phyloP scores from a whole-genome alignment of 2,329 filamentous ascomycete genomes.

The Akanthomyces uredinophilus region DNA sequence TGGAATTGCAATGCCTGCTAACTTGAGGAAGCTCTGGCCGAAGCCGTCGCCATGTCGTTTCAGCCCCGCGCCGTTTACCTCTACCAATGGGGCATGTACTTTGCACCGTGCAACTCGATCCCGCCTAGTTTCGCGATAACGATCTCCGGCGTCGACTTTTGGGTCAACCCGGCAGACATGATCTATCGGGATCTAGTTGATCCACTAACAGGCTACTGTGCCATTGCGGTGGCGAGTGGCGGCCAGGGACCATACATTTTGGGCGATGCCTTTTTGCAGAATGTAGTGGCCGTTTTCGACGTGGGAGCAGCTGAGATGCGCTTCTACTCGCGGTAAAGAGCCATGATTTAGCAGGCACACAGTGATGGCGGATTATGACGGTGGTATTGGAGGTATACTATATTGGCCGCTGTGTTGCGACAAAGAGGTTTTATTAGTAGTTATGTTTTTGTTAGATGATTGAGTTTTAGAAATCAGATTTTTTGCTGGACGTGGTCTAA shows the following conservation, averaged over 20 bases:
- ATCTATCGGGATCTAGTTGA: conserved; percentile 41
- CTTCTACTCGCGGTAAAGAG: conserved; percentile 29
- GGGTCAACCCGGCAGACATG: conserved; percentile 44
- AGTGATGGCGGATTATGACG: conserved; percentile 1
- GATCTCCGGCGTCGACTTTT: conserved; percentile 39
- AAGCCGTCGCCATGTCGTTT: conserved; percentile 43
- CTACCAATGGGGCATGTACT: conserved; percentile 43
- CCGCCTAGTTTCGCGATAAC: conserved; percentile 41
- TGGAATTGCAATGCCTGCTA: neutral
- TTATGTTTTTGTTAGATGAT: conserved; percentile 16
- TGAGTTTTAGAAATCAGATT: conserved; percentile 9
- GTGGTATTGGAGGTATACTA: conserved; percentile 13
- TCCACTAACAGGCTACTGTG: conserved; percentile 42
- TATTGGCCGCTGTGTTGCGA: conserved; percentile 14
- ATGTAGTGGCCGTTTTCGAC: conserved; percentile 45
- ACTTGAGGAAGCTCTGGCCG: conserved; percentile 36
- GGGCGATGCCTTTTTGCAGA: conserved; percentile 47
- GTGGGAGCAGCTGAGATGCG: conserved; percentile 42
- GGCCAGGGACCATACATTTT: conserved; percentile 43
- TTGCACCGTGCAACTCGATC: conserved; percentile 43
- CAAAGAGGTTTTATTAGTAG: conserved; percentile 7
- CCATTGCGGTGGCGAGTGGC: conserved; percentile 41
- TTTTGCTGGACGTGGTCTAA: neutral
- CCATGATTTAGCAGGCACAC: neutral
- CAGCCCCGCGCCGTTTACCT: conserved; percentile 42